Evolutionary conservation across 805 yeast species (phyloP).

Genomic region (Metschnikowia lochheadii): DNA sequence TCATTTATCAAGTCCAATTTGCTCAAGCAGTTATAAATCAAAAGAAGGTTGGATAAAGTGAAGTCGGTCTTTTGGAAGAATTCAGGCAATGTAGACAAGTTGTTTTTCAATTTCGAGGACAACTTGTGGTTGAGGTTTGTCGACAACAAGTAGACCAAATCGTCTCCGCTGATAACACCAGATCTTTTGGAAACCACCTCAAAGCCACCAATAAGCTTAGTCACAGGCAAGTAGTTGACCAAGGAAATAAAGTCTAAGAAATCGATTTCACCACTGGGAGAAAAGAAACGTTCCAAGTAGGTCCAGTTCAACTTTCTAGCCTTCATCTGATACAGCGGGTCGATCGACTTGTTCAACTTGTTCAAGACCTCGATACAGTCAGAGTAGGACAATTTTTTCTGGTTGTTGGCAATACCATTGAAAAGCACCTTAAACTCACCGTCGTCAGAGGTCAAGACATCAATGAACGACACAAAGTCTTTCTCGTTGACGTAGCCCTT

Average conservation of each 20-base stretch:
- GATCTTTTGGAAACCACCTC: conserved; percentile 33
- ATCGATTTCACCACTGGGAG: conserved; percentile 36
- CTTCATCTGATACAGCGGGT: conserved; percentile 39
- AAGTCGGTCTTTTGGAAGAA: conserved; percentile 31
- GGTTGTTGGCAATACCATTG: conserved; percentile 39
- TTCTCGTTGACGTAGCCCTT: conserved; percentile 63
- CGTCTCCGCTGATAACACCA: conserved; percentile 28
- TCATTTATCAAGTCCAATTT: conserved; percentile 43
- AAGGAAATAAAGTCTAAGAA: conserved; percentile 38
- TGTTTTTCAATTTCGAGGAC: conserved; percentile 33
- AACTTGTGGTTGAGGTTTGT: conserved; percentile 41
- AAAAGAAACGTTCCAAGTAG: conserved; percentile 37
- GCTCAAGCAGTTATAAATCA: conserved; percentile 37
- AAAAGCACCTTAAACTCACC: conserved; percentile 50
- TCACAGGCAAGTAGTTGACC: conserved; percentile 42
- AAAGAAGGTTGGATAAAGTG: conserved; percentile 37
- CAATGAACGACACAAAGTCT: conserved; percentile 75
- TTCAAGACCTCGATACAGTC: conserved; percentile 34
- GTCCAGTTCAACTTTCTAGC: conserved; percentile 41
- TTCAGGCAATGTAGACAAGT: conserved; percentile 32
- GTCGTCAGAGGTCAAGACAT: conserved; percentile 36
- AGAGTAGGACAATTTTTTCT: conserved; percentile 25
- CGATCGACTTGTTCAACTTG: conserved; percentile 37
- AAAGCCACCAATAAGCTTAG: conserved; percentile 42
- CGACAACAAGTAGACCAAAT: conserved; percentile 30